Percentiles rank a stretch among this genome's conserved stretches.
Evolutionary conservation across 441 rosid genomes (phyloP).

Genomic region (Mallotus japonicus): DNA sequence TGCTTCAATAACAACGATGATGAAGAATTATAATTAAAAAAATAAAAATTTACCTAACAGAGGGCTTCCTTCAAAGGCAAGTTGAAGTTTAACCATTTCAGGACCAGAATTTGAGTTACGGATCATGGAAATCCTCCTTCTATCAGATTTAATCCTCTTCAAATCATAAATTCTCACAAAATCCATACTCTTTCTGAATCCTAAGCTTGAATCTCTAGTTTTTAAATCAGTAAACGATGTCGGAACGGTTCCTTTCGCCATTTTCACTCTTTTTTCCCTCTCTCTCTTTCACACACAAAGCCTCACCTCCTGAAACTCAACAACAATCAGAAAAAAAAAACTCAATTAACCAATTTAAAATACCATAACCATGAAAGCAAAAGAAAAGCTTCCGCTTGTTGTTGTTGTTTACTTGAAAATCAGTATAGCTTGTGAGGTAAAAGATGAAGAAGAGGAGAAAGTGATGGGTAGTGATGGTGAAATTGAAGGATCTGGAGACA

Average conservation of each 20-base stretch:
- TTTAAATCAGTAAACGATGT: constrained; percentile 65
- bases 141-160: constrained; percentile 44
- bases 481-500: too few species aligned
- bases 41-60: constrained; percentile 18
- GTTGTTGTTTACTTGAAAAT: too few species aligned
- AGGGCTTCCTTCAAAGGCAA: constrained; percentile 81
- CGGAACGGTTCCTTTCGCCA: constrained; percentile 76
- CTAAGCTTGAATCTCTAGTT: constrained; percentile 50
- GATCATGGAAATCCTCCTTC: constrained; percentile 48
- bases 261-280: constrained; percentile 7
- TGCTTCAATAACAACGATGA: too few species aligned
- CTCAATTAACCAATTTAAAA: too few species aligned
- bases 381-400: too few species aligned
- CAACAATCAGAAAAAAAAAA: too few species aligned
- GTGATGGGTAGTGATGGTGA: too few species aligned
- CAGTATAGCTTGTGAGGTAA: too few species aligned
- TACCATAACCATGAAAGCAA: too few species aligned
- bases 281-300: too few species aligned
- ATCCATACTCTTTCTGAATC: constrained; percentile 55
- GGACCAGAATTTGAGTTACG: constrained; percentile 58
- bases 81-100: constrained; percentile 66
- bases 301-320: too few species aligned
- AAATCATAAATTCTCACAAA: constrained; percentile 59
- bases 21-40: constrained; percentile 8
- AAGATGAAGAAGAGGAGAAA: too few species aligned